Conservation (phyloP, 2,329 filamentous ascomycete species). For the Exophiala bonariae region DNA sequence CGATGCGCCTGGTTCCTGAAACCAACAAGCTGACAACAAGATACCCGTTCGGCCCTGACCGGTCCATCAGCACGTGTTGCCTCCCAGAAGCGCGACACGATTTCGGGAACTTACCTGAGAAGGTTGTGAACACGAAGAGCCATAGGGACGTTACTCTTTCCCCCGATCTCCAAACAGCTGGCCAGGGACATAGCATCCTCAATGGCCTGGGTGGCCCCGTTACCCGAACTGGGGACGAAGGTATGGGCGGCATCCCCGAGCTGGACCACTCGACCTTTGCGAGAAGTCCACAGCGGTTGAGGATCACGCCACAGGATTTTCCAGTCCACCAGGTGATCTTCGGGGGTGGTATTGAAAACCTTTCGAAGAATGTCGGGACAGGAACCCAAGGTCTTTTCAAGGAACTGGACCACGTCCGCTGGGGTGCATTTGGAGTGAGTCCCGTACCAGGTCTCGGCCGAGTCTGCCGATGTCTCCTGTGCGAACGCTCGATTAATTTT, state of each 20-base stretch:
- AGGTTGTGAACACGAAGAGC: conserved; percentile 28
- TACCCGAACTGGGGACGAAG: conserved; percentile 49
- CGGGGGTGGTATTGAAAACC: conserved; percentile 22
- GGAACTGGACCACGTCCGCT: background rate
- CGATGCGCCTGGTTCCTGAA: conserved; percentile 40
- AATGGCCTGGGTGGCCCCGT: conserved; percentile 50
- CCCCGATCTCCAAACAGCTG: conserved; percentile 37
- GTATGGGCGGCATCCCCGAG: conserved; percentile 54
- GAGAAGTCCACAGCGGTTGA: conserved; percentile 35
- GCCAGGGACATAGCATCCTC: conserved; percentile 51
- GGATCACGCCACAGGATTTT: conserved; percentile 14
- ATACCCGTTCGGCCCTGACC: conserved; percentile 37
- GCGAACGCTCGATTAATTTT: background rate
- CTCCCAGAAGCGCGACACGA: background rate
- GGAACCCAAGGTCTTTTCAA: conserved; percentile 41
- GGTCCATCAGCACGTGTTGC: background rate
- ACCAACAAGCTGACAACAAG: conserved; percentile 50
- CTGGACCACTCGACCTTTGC: conserved; percentile 41
- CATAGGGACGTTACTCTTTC: conserved; percentile 52
- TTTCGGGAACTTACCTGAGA: conserved; percentile 36
- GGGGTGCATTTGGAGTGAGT: background rate
- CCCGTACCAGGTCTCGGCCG: background rate
- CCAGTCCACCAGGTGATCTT: conserved; percentile 5
- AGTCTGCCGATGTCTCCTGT: background rate
- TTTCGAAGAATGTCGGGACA: conserved; percentile 42